These are phyloP conservation scores for Saccharata proteae DNA, from an alignment of 2,329 filamentous ascomycete species.

Conservation along the genomic window DNA sequence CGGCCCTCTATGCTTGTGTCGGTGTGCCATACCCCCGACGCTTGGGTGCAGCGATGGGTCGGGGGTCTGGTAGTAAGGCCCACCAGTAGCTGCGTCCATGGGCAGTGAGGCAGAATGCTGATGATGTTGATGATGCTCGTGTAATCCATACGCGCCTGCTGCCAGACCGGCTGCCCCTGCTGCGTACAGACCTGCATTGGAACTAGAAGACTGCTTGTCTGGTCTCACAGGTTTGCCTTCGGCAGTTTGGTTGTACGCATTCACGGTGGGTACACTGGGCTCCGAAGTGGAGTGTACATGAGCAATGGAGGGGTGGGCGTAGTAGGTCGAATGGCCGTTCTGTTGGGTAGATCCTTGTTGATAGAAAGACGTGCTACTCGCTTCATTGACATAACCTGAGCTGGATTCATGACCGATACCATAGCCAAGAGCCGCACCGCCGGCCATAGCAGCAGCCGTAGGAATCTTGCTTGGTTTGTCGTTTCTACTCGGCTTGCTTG, in stretches of 20 bases:
- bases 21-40: constrained; percentile 27
- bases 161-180: constrained; percentile 35
- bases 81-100: constrained; percentile 10
- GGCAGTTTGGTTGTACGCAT: constrained; percentile 18
- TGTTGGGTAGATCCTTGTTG: constrained; percentile 15
- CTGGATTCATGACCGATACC: constrained; percentile 19
- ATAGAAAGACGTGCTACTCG: constrained; percentile 15
- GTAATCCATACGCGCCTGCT: constrained; percentile 31
- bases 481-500: constrained; percentile 8
- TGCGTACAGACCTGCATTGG: constrained; percentile 32
- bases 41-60: constrained; percentile 1
- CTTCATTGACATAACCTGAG: constrained; percentile 11
- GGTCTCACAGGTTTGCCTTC: constrained; percentile 25
- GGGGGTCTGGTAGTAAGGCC: not conserved
- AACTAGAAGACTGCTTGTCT: constrained; percentile 32
- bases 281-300: constrained; percentile 14
- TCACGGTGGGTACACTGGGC: constrained; percentile 12
- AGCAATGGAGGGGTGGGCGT: constrained; percentile 1
- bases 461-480: constrained; percentile 22
- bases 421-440: constrained; percentile 31
- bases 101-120: constrained; percentile 18
- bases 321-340: not conserved
- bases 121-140: constrained; percentile 26
- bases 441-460: constrained; percentile 23
- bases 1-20: constrained; percentile 44